Evolutionary conservation across 495 filamentous ascomycete species (phyloP), one percentile per base, ranked within the genome.

Genomic region (Aspergillus haitiensis): DNA sequence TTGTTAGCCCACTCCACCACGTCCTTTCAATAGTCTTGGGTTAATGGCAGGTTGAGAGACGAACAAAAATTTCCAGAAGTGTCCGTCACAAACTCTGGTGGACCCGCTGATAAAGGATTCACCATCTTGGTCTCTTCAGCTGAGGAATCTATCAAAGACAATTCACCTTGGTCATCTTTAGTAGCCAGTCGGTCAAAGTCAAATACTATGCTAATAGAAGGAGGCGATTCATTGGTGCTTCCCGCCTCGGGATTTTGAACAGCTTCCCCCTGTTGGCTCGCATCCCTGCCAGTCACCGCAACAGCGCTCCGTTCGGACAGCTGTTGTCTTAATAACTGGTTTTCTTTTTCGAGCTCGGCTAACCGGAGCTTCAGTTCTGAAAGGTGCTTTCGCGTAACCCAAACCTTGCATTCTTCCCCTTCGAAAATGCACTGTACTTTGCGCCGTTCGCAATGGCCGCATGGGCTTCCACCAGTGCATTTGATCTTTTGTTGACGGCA

Each of bases 401-500:
- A 58, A 9, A 78, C 65, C 59, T 78, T 79, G 46, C 75, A 72
- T 32, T 75, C 69, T 7, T 69, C 67, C 42, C 72, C 69, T 59
- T 79, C 70, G 53, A 78, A 78, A 27, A 67, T 57, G 51, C 74
- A 78, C 1, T 67, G 50, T n/a, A 78, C 58, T n/a, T 75, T 75
- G 42, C 73, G 72, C 57, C 75, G 76, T 49, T 52, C 75, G 60
- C 75, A 79, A 7, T 67, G 64, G 18, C 72, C 69, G 62, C 76
- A 79, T 8, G 76, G 76, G 51, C 70, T 67, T 8, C 67, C 68
- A 9, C 72, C 75, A 21, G 74, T 74, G 52, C 76, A 78, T 55
- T 75, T 78, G 60, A 79, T 78, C 58, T 79, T 79, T 37, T 79
- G 76, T 44, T 74, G 66, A 45, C 76, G 75, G 45, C 76, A 79